These are phyloP conservation scores for Perkinsus olseni DNA, from an alignment of 169 alveolate species.

Conservation along the genomic window DNA sequence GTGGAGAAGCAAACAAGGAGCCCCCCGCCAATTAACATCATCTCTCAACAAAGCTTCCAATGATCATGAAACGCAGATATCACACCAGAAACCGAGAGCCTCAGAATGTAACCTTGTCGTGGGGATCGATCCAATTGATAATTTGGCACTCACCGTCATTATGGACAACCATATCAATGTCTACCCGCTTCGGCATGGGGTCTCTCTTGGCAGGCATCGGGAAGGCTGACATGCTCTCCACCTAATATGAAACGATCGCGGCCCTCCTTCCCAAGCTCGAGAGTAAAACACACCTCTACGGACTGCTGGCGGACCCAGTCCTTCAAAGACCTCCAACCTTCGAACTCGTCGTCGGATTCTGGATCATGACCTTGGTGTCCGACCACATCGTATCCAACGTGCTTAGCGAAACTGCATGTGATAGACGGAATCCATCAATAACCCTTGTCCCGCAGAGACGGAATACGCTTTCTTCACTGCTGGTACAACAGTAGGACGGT, in stretches of 20 bases:
- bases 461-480: no score
- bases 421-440: background rate
- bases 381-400: background rate
- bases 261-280: background rate
- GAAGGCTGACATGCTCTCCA: constrained; percentile 40
- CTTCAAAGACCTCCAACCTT: constrained; percentile 27
- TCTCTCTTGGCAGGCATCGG: constrained; percentile 44
- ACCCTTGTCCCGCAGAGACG: background rate
- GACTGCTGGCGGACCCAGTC: constrained; percentile 41
- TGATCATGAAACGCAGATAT: background rate
- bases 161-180: constrained; percentile 65
- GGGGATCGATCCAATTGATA: constrained; percentile 78
- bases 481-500: no score
- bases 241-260: background rate
- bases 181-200: constrained; percentile 74
- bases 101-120: constrained; percentile 59
- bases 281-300: constrained; percentile 19
- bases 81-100: background rate
- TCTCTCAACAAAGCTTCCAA: background rate
- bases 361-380: background rate
- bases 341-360: background rate
- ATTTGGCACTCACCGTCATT: constrained; percentile 54
- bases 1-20: no score
- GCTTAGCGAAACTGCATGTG: background rate
- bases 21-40: background rate